Evolutionary conservation across 2,329 filamentous ascomycete species (phyloP).

Genomic region (Hymenoscyphus repandus): DNA sequence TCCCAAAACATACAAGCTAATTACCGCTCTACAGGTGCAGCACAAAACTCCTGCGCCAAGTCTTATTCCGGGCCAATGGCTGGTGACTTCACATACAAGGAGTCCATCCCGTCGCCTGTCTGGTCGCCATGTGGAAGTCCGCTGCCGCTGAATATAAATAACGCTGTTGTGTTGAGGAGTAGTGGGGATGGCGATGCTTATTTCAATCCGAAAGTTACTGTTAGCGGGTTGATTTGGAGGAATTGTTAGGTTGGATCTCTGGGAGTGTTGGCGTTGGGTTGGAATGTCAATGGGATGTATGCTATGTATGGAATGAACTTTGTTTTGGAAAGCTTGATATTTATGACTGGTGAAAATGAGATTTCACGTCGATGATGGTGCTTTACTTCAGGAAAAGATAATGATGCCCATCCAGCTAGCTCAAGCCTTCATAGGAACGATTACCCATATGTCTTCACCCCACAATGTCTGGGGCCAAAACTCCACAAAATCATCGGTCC

Average conservation of each 20-base stretch:
- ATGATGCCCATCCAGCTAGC: no score
- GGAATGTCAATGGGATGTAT: no score
- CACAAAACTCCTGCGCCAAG: not conserved
- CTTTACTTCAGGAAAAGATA: no score
- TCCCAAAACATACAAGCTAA: not conserved
- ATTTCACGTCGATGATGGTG: no score
- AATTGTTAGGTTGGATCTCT: not conserved
- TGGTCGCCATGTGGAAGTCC: conserved; percentile 8
- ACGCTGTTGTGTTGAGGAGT: conserved; percentile 2
- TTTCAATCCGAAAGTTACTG: not conserved
- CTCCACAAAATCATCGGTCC: no score
- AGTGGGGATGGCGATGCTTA: not conserved
- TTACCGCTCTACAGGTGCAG: not conserved
- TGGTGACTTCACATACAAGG: not conserved
- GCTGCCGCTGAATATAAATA: conserved; percentile 11
- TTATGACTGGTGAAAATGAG: no score
- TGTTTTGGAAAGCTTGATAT: no score
- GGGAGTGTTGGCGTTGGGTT: no score
- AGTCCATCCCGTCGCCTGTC: not conserved
- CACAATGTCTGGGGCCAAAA: no score
- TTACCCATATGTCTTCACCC: no score
- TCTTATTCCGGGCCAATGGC: not conserved
- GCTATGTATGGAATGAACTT: no score
- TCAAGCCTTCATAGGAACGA: no score
- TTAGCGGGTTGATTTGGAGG: conserved; percentile 3